Base-by-base conservation (phyloP, 495 filamentous ascomycete genomes). In the Penicillium ochrochloron region DNA sequence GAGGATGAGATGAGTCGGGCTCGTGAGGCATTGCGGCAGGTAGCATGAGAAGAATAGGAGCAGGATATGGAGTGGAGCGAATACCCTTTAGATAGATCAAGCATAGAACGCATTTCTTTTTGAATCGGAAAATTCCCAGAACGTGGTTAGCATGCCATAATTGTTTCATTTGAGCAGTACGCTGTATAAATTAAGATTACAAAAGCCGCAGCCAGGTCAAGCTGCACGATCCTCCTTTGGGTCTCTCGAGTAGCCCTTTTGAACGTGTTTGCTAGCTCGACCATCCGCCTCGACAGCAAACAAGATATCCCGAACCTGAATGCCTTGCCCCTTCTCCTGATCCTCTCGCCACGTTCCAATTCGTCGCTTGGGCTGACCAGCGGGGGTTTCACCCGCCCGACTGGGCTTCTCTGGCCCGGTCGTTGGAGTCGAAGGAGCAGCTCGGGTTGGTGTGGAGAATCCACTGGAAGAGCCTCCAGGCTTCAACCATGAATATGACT, bases 201-300 rank as follows among this genome's bases (percentile, higher is more conserved):
- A 69, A 65, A 37, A 23, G 56, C 41, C 46, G 51, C 34, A 37
- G 44, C 31, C 44, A 23, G n/a, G 44, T 75, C 63, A 81, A 25
- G 70, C 70, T 51, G 68, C 66, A 50, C 66, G 71, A 53, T 82
- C 78, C 62, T 82, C 80, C 69, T 76, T 80, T 50, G 77, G 65
- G 66, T 81, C 78, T 55, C 76, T 81, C 31, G 74, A 72, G 42
- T 81, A 82, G 19, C 76, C 80, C 60, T 78, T 76, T 65, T 82
- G 80, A 23, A 82, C 69, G 68, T 82, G 80, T 29, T 76, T 75
- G 19, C 73, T 72, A 17, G 73, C 79, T 62, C 79, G 74, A 19
- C 82, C 77, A 67, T 85, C 82, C 17, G 75, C 70, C 64, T 85
- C 83, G 17, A 84, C 73, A 69, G 83, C 82, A 54, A 81, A 83